Evolutionary conservation across 306 rosid species (phyloP).

Genomic region (Cucurbita maxima): DNA sequence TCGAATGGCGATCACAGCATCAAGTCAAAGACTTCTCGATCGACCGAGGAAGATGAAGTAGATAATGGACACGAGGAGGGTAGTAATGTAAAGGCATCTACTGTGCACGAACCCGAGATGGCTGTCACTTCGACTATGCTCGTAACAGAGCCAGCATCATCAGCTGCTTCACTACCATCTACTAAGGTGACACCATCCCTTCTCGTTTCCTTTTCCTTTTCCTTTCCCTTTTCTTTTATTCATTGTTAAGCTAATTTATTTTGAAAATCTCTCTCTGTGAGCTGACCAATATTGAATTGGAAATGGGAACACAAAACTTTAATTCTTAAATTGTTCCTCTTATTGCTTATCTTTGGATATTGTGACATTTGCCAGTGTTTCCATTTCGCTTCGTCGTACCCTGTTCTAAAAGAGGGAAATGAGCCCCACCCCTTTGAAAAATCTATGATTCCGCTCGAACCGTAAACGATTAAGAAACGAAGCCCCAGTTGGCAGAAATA

Average conservation of each 20-base stretch:
- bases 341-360: no score
- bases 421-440: no score
- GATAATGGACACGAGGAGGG: conserved; percentile 17
- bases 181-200: conserved; percentile 29
- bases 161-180: conserved; percentile 25
- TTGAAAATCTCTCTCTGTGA: not conserved
- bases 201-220: not conserved
- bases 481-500: not conserved
- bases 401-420: no score
- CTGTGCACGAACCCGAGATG: conserved; percentile 17
- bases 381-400: no score
- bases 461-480: no score
- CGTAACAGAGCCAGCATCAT: conserved; percentile 23
- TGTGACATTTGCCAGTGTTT: no score
- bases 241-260: not conserved
- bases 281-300: not conserved
- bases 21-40: conserved; percentile 33
- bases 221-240: not conserved
- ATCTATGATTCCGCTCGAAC: no score
- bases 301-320: not conserved
- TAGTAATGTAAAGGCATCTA: conserved; percentile 18
- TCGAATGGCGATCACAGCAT: conserved; percentile 36
- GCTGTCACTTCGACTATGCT: conserved; percentile 23
- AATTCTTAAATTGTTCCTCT: no score
- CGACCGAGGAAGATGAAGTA: conserved; percentile 24